Conservation (phyloP, 75 land plant species). For the Picea glauca region DNA sequence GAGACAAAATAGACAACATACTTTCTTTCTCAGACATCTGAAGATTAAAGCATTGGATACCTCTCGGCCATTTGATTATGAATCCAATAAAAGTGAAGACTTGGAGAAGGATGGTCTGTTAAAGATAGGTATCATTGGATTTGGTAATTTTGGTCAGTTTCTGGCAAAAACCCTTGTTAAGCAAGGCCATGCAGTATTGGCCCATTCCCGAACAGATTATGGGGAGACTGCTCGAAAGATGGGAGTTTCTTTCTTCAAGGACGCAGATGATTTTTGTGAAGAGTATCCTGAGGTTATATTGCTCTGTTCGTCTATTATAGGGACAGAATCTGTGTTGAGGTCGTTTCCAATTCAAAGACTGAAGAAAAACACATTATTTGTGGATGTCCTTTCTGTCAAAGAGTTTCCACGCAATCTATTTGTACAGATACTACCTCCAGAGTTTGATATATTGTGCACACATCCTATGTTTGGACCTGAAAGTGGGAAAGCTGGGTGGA, state of each 20-base stretch:
- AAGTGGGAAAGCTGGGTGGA: conserved; percentile 69
- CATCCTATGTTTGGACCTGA: conserved; percentile 96
- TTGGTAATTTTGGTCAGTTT: conserved; percentile 80
- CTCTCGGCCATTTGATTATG: conserved; percentile 40
- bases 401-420: conserved; percentile 72
- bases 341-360: conserved; percentile 65
- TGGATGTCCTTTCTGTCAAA: conserved; percentile 83
- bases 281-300: conserved; percentile 83
- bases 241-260: conserved; percentile 46
- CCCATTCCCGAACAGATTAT: conserved; percentile 66
- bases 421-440: conserved; percentile 43
- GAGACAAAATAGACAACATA: not conserved
- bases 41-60: conserved; percentile 17
- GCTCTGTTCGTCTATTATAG: conserved; percentile 69
- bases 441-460: conserved; percentile 80
- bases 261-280: conserved; percentile 73
- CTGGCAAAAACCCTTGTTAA: conserved; percentile 39
- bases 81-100: conserved; percentile 21
- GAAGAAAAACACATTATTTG: conserved; percentile 62
- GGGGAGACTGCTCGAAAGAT: conserved; percentile 16
- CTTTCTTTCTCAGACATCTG: not conserved
- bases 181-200: conserved; percentile 65
- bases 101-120: conserved; percentile 18
- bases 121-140: conserved; percentile 68
- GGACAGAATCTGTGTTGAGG: conserved; percentile 55